phyloP scores from a whole-genome alignment of 768 basidiomycete genomes.

The Pulveroboletus sp. region DNA sequence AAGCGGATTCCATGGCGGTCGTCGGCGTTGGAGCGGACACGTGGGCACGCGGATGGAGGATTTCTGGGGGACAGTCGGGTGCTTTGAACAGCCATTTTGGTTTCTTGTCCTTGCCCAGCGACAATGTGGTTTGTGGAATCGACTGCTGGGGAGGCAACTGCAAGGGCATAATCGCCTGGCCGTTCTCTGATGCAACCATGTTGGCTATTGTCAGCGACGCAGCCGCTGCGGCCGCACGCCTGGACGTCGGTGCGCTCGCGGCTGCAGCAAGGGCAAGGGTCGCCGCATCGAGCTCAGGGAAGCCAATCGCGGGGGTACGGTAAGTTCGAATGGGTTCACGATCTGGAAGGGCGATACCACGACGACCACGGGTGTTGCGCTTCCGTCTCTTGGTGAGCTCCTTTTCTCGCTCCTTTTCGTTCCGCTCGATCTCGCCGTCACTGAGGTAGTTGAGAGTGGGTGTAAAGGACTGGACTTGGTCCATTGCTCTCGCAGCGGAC shows the following conservation, averaged over 20 bases:
- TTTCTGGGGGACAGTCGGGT: constrained; percentile 52
- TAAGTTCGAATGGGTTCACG: constrained; percentile 90
- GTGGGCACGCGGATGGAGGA: constrained; percentile 60
- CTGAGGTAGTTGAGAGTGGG: constrained; percentile 88
- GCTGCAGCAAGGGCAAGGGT: constrained; percentile 65
- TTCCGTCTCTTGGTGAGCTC: constrained; percentile 84
- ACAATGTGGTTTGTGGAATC: constrained; percentile 32
- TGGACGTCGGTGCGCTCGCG: constrained; percentile 63
- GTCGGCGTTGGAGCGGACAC: constrained; percentile 60
- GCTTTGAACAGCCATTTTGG: constrained; percentile 72
- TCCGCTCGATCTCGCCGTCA: constrained; percentile 84
- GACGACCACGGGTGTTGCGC: constrained; percentile 76
- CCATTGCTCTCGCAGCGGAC: constrained; percentile 67
- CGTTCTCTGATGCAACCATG: constrained; percentile 92
- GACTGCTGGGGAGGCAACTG: constrained; percentile 42
- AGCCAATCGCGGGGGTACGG: constrained; percentile 84
- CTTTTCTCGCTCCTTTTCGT: constrained; percentile 92
- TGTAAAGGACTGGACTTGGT: constrained; percentile 78
- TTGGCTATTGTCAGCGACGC: constrained; percentile 84
- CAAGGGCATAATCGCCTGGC: constrained; percentile 49
- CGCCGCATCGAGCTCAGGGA: constrained; percentile 74
- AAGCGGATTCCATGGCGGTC: constrained; percentile 64
- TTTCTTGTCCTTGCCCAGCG: constrained; percentile 60
- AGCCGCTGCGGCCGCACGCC: constrained; percentile 84
- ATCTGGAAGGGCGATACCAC: constrained; percentile 85